Conservation (phyloP, 768 basidiomycete genomes). For the Arthromyces matolae region DNA sequence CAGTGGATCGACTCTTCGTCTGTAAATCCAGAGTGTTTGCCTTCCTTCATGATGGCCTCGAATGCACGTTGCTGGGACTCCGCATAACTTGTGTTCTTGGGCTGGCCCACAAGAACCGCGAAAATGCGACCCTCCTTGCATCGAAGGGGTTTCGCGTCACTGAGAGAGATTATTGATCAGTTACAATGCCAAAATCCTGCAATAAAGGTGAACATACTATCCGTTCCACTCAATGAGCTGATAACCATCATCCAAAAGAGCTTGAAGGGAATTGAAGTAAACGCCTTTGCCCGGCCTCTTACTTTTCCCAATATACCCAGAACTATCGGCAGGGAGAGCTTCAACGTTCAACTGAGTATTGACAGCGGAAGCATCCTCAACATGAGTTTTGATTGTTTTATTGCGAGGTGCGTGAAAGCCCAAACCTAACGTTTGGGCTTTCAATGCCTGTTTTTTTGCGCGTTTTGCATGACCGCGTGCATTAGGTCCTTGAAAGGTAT, state of each 20-base stretch:
- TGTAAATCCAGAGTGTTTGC: not conserved
- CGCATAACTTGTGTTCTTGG: not conserved
- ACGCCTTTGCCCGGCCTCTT: not conserved
- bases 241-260: not conserved
- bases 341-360: not conserved
- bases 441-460: not conserved
- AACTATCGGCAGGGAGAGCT: not conserved
- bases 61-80: not conserved
- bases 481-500: not conserved
- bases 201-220: not conserved
- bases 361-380: not conserved
- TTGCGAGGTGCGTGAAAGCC: not conserved
- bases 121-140: not conserved
- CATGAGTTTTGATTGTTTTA: not conserved
- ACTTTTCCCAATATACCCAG: not conserved
- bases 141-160: not conserved
- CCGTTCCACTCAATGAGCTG: conserved; percentile 1
- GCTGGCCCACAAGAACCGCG: not conserved
- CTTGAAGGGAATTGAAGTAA: not conserved
- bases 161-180: not conserved
- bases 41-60: conserved; percentile 2
- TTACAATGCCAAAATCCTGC: not conserved
- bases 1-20: not conserved
- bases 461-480: not conserved
- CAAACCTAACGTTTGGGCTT: not conserved